phyloP scores from a whole-genome alignment of 2,329 filamentous ascomycete species.

The Aspergillus spinulosporus region DNA sequence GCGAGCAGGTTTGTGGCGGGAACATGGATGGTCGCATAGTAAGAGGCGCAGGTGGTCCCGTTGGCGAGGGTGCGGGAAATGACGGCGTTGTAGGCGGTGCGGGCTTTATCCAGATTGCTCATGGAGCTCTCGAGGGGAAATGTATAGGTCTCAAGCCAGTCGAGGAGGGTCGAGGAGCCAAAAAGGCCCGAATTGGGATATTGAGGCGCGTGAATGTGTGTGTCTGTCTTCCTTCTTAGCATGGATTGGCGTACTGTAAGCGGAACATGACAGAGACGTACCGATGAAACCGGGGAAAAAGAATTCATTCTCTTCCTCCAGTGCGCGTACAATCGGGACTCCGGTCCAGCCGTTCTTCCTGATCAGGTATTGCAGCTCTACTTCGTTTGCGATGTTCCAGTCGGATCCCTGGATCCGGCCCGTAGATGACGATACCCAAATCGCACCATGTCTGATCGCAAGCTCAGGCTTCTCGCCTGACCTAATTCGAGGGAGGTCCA shows the following conservation, averaged over 20 bases:
- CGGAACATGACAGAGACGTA: conserved; percentile 22
- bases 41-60: conserved; percentile 91
- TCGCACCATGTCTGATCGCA: conserved; percentile 52
- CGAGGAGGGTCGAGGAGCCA: conserved; percentile 85
- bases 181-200: conserved; percentile 95
- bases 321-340: conserved; percentile 35
- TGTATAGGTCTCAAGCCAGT: conserved; percentile 93
- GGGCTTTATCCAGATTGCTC: conserved; percentile 34
- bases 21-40: conserved; percentile 89
- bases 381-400: conserved; percentile 33
- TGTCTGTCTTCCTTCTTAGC: conserved; percentile 59
- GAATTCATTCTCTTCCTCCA: conserved; percentile 45
- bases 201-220: conserved; percentile 92
- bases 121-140: conserved; percentile 88
- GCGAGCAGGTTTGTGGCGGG: conserved; percentile 87
- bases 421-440: conserved; percentile 36
- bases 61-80: conserved; percentile 79
- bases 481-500: conserved; percentile 54
- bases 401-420: conserved; percentile 39
- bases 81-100: conserved; percentile 70
- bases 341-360: conserved; percentile 35
- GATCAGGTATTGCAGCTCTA: conserved; percentile 29
- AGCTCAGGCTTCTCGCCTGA: conserved; percentile 50
- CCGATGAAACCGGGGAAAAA: conserved; percentile 53
- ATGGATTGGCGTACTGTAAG: too few relatives aligned